phyloP scores from a whole-genome alignment of 805 yeast genomes.

The Saturnispora quitensis region DNA sequence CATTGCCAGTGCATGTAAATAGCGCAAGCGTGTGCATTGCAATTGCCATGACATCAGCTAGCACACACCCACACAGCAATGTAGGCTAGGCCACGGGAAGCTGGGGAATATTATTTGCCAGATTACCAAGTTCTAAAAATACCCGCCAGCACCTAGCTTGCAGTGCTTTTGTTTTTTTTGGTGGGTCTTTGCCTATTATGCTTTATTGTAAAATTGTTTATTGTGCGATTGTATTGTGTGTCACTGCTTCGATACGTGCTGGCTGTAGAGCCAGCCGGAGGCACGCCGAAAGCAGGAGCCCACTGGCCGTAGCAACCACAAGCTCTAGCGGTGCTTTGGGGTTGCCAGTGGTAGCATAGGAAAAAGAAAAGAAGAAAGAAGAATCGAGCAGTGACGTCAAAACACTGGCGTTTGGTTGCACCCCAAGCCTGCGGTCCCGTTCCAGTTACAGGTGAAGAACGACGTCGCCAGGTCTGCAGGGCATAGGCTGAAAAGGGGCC shows the following conservation, averaged over 20 bases:
- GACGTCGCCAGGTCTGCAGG: too few species aligned
- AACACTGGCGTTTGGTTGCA: too few species aligned
- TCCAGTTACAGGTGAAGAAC: too few species aligned
- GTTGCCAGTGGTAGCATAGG: not conserved
- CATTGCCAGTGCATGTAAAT: not conserved
- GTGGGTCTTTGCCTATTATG: not conserved
- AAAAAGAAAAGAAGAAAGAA: not conserved
- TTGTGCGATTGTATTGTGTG: not conserved
- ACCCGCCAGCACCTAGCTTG: not conserved
- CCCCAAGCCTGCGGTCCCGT: too few species aligned
- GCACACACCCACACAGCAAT: too few species aligned
- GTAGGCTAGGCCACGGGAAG: too few species aligned
- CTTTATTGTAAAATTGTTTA: too few species aligned
- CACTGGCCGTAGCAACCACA: not conserved
- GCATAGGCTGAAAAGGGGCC: too few species aligned
- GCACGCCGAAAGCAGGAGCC: not conserved
- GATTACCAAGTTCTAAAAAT: not conserved
- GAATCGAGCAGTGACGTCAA: too few species aligned
- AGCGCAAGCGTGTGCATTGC: not conserved
- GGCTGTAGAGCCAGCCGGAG: not conserved
- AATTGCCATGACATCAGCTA: not conserved
- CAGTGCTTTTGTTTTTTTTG: too few species aligned
- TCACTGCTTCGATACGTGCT: not conserved
- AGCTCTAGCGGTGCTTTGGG: not conserved
- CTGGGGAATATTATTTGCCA: too few species aligned